phyloP scores from a whole-genome alignment of 2,329 filamentous ascomycete genomes.

The Thielaviopsis punctulata region DNA sequence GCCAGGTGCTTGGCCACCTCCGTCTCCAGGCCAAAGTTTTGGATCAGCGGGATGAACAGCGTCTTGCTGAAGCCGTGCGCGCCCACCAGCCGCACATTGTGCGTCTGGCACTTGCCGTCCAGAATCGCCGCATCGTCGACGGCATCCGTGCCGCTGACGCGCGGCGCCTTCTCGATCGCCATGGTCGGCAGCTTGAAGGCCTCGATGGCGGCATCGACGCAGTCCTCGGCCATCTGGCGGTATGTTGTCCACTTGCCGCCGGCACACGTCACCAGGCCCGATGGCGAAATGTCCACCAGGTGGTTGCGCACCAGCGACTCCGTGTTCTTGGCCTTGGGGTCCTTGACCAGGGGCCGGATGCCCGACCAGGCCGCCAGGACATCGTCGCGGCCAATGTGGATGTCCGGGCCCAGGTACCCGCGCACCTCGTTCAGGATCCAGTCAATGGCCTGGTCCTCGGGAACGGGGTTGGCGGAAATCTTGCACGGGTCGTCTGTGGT shows the following conservation, averaged over 20 bases:
- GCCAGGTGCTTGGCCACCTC: conserved; percentile 82
- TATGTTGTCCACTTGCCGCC: conserved; percentile 91
- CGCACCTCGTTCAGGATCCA: conserved; percentile 78
- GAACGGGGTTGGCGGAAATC: conserved; percentile 56
- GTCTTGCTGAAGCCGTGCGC: conserved; percentile 77
- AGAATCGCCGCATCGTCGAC: conserved; percentile 51
- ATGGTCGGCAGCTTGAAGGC: conserved; percentile 45
- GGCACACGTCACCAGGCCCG: conserved; percentile 67
- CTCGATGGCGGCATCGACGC: conserved; percentile 62
- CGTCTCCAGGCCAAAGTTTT: conserved; percentile 82
- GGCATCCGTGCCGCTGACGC: conserved; percentile 50
- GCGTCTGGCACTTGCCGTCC: conserved; percentile 61
- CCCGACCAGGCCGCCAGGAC: conserved; percentile 85
- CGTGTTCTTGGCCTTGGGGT: conserved; percentile 71
- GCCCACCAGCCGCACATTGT: conserved; percentile 63
- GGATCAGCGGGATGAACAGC: conserved; percentile 86
- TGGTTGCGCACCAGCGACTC: conserved; percentile 80
- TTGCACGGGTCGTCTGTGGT: conserved; percentile 66
- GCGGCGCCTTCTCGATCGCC: conserved; percentile 40
- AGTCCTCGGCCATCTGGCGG: conserved; percentile 82
- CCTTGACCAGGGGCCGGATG: conserved; percentile 70
- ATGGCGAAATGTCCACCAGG: conserved; percentile 60
- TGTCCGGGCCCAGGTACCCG: conserved; percentile 66
- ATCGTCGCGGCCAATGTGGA: conserved; percentile 68
- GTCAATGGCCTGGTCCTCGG: conserved; percentile 68